These are phyloP conservation scores for Leccinum boreale DNA, from an alignment of 768 basidiomycete species.

Conservation along the genomic window DNA sequence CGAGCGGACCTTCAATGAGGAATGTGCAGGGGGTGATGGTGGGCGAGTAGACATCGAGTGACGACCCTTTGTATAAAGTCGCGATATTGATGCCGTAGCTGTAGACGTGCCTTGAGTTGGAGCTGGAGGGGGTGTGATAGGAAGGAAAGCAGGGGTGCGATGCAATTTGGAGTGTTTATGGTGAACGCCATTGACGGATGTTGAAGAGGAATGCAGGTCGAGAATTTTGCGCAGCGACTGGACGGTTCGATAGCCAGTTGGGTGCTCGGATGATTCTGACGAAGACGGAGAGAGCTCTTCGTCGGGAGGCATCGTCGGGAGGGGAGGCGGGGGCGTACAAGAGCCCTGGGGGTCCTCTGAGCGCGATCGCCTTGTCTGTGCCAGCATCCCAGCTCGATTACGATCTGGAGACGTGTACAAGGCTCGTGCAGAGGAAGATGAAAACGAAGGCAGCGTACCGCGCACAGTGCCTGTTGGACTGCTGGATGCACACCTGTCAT, in stretches of 20 bases:
- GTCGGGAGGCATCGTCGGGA: conserved; percentile 52
- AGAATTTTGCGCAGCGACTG: conserved; percentile 69
- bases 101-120: conserved; percentile 61
- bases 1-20: conserved; percentile 41
- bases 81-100: conserved; percentile 74
- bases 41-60: conserved; percentile 62
- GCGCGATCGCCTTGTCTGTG: conserved; percentile 19
- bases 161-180: conserved; percentile 9
- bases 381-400: conserved; percentile 5
- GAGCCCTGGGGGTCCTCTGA: conserved; percentile 32
- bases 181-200: conserved; percentile 17
- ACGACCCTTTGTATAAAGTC: conserved; percentile 64
- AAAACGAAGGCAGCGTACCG: conserved; percentile 9
- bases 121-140: conserved; percentile 44
- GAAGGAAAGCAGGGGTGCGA: conserved; percentile 33
- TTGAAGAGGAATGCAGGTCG: conserved; percentile 43
- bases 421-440: conserved; percentile 13
- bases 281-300: conserved; percentile 54
- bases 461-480: conserved; percentile 31
- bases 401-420: conserved; percentile 13
- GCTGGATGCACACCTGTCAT: conserved; percentile 32
- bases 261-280: conserved; percentile 50
- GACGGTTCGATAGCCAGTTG: conserved; percentile 58
- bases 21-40: conserved; percentile 56
- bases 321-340: conserved; percentile 17